A percentile compares a stretch with the other conserved stretches of the same genome.
phyloP scores from a whole-genome alignment of 345 rosid species.

The Euphorbia peplus region DNA sequence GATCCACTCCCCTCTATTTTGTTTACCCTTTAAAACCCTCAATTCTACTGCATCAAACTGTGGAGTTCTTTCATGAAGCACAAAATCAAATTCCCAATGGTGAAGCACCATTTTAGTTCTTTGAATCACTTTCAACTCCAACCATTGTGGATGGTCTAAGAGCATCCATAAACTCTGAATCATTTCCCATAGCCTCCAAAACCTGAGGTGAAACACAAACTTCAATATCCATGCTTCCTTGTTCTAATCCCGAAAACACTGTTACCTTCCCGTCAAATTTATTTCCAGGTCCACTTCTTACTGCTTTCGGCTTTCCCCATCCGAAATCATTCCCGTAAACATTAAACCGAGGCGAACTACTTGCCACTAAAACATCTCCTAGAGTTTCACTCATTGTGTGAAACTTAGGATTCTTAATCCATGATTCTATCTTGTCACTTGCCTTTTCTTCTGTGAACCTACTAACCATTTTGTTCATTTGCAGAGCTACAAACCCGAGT shows the following conservation, averaged over 20 bases:
- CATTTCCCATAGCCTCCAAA: conserved; percentile 13
- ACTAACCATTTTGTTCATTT: conserved; percentile 18
- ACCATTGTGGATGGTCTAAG: too few species aligned
- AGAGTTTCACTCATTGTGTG: accelerated
- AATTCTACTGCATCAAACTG: too few species aligned
- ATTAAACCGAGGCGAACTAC: conserved; percentile 16
- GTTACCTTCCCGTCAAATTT: conserved; percentile 30
- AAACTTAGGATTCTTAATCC: background rate
- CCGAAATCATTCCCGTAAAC: conserved; percentile 22
- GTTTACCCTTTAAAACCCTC: too few species aligned
- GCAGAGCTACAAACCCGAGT: conserved; percentile 15
- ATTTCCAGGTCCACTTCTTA: conserved; percentile 17
- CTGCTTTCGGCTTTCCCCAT: conserved; percentile 26
- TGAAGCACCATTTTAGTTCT: too few species aligned
- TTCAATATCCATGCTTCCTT: conserved; percentile 39
- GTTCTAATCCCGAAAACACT: conserved; percentile 24
- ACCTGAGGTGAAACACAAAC: conserved; percentile 17
- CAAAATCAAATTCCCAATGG: too few species aligned
- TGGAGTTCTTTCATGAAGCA: too few species aligned
- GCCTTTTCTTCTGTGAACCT: conserved; percentile 9
- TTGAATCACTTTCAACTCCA: too few species aligned
- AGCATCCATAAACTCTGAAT: conserved; percentile 22
- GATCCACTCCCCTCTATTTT: too few species aligned
- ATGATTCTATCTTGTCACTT: background rate
- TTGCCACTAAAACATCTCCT: background rate